phyloP scores from a whole-genome alignment of 805 yeast species.

The Candida sakaeoensis region DNA sequence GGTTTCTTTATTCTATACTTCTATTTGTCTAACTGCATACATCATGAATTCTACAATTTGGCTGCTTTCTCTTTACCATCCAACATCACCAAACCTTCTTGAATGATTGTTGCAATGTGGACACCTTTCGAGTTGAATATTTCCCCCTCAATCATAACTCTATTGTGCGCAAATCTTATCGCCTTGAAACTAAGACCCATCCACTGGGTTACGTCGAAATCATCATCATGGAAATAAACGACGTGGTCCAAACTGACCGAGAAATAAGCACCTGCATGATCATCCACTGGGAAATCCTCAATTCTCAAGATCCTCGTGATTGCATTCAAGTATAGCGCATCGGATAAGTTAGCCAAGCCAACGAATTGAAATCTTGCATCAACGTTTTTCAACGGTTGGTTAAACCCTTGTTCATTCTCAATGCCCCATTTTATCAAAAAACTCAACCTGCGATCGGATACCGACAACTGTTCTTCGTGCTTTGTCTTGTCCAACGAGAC shows the following conservation, averaged over 20 bases:
- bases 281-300: slow-evolving; percentile 18
- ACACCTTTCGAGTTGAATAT: slow-evolving; percentile 47
- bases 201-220: slow-evolving; percentile 50
- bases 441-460: slow-evolving; percentile 23
- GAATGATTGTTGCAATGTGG: slow-evolving; percentile 57
- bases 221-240: slow-evolving; percentile 59
- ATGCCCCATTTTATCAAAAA: slow-evolving; percentile 26
- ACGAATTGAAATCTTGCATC: slow-evolving; percentile 39
- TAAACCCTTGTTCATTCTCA: slow-evolving; percentile 14
- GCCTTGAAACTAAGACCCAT: slow-evolving; percentile 46
- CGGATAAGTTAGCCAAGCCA: slow-evolving; percentile 58
- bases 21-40: no score
- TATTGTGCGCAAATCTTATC: slow-evolving; percentile 47
- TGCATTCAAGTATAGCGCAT: slow-evolving; percentile 50
- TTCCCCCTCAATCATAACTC: slow-evolving; percentile 57
- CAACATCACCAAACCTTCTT: slow-evolving; percentile 55
- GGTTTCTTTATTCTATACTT: no score
- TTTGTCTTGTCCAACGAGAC: slow-evolving; percentile 23
- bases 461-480: slow-evolving; percentile 20
- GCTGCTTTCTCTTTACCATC: slow-evolving; percentile 16
- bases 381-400: slow-evolving; percentile 13
- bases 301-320: slow-evolving; percentile 48
- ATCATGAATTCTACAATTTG: slow-evolving; percentile 9
- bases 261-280: slow-evolving; percentile 29
- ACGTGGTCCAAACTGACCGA: slow-evolving; percentile 66